Percentiles rank a stretch among this genome's conserved stretches.
These are phyloP conservation scores for Anethum foeniculum DNA, from an alignment of 140 eudicot genomes.

Conservation along the genomic window DNA sequence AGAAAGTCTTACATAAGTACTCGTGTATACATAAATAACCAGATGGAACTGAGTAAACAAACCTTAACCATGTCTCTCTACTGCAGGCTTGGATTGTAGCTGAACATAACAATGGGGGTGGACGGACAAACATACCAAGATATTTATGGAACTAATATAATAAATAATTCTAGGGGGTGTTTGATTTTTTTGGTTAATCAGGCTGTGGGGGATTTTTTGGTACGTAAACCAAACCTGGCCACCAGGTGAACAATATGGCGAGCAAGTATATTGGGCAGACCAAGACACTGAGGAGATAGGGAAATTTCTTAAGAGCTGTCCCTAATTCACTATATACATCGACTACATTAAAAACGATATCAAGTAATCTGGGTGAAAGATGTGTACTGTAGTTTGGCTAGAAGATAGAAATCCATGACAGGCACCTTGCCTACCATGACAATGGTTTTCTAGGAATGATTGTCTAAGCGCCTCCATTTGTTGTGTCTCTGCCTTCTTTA, in stretches of 20 bases:
- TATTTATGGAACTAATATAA: neutral
- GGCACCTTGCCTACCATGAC: neutral
- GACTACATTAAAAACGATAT: neutral
- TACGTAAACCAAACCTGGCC: neutral
- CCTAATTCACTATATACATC: neutral
- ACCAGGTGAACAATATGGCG: neutral
- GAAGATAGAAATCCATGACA: neutral
- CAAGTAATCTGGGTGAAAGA: neutral
- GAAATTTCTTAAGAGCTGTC: no score
- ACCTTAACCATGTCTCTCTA: neutral
- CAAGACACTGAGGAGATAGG: neutral
- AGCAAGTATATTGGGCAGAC: neutral
- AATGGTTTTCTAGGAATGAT: neutral
- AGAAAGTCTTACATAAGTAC: neutral
- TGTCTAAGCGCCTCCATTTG: neutral
- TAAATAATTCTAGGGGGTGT: neutral
- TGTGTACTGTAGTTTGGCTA: neutral
- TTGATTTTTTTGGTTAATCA: no score
- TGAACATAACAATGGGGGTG: neutral
- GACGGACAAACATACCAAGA: neutral
- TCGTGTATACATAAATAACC: no score
- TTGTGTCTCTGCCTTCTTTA: neutral
- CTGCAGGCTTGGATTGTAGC: neutral
- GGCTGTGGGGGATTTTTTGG: no score
- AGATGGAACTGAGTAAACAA: neutral